Evolutionary conservation across 176 grass and related monocot genomes (phyloP), one percentile per base, ranked within the genome.

Genomic region (Pontederia paniculata): DNA sequence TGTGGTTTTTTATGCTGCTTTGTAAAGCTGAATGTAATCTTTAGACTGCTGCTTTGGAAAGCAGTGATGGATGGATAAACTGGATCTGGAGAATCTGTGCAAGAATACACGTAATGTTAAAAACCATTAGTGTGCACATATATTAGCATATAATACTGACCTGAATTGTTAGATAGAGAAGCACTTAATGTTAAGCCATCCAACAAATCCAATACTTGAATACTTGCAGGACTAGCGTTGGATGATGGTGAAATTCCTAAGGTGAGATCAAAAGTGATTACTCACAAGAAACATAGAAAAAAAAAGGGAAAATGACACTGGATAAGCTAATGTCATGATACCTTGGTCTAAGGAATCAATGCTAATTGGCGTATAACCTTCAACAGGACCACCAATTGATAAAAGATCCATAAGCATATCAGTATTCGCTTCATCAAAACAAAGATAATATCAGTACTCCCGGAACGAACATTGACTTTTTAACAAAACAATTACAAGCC

Each of bases 351-450:
- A 71, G n/a, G 78, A 63, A 57, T 48, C 46, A 52, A 58, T 16
- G 44, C 65, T 77, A 65, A 73, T 81, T 65, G 6, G 5, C 45
- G 69, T 54, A 44, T 81, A 77, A 77, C 78, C 91, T 76, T 91
- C 74, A 69, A 70, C 72, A 63, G 42, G 59, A 66, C 77, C 66
- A 70, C 93, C 93, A 71, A 98, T 98, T 31, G 87, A 91, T 21
- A 91, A 53, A 74, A 97, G 86, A 78, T 97, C 93, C 65, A 81
- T 89, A 19, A 98, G 60, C 79, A 98, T 76, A 82, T 91, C 78
- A 55, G 74, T 82, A 72, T 70, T 88, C 54, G 58, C 21, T 58
- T 28, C 19, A 74, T 11, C 48, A 80, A 21, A 81, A 71, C 64
- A 16, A 72, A 72, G 68, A 42, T 2, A 37, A 37, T 44, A 56